These are phyloP conservation scores for Volutella citrinella DNA, from an alignment of 2,329 filamentous ascomycete genomes.

Conservation along the genomic window DNA sequence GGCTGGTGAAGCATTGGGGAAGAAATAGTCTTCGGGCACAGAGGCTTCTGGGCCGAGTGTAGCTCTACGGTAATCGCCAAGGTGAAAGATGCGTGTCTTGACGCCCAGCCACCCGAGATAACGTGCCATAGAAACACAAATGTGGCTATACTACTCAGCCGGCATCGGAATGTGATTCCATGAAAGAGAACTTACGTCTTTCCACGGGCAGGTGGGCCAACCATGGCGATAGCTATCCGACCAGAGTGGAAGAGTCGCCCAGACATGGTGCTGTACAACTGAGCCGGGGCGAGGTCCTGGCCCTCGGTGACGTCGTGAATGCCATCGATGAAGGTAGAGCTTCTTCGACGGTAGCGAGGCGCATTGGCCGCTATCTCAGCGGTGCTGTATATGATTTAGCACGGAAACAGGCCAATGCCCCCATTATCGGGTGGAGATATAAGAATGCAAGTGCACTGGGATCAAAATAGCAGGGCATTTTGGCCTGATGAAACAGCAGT, in stretches of 20 bases:
- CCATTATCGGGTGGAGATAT: not conserved
- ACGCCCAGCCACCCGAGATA: slow-evolving; percentile 97
- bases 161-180: not conserved
- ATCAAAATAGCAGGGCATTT: not conserved
- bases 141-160: slow-evolving; percentile 59
- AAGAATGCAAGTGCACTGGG: not conserved
- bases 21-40: slow-evolving; percentile 97
- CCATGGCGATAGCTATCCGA: slow-evolving; percentile 94
- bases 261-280: slow-evolving; percentile 97
- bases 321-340: slow-evolving; percentile 94
- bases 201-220: slow-evolving; percentile 88
- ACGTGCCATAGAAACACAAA: slow-evolving; percentile 89
- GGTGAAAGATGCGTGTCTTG: slow-evolving; percentile 95
- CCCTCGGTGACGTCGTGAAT: slow-evolving; percentile 91
- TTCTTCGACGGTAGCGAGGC: slow-evolving; percentile 84
- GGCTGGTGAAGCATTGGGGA: slow-evolving; percentile 85
- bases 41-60: slow-evolving; percentile 80
- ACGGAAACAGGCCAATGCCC: no score
- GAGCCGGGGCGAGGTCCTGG: slow-evolving; percentile 81
- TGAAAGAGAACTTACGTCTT: slow-evolving; percentile 69
- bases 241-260: slow-evolving; percentile 96
- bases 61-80: slow-evolving; percentile 92
- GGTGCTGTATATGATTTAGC: slow-evolving; percentile 63
- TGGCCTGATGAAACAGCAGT: no score
- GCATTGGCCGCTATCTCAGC: slow-evolving; percentile 90